A percentile compares a stretch with the other conserved stretches of the same genome.
phyloP scores from a whole-genome alignment of 176 grass and related monocot species.

The Triticum timopheevii region DNA sequence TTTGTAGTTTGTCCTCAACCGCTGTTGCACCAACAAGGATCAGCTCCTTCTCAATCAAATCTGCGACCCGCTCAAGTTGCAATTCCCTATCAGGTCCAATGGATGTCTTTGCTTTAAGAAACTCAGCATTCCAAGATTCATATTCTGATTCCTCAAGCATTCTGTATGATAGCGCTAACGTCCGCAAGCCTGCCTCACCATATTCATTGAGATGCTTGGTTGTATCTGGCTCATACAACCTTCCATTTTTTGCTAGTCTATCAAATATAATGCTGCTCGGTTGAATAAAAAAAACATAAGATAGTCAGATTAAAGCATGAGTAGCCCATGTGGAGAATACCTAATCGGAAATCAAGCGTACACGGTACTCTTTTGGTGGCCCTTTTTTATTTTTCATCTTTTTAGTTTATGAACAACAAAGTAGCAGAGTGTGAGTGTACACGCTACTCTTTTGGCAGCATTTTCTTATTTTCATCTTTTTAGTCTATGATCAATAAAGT shows the following conservation, averaged over 20 bases:
- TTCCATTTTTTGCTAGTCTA: constrained; percentile 87
- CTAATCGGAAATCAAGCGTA: constrained; percentile 17
- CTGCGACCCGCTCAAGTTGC: constrained; percentile 74
- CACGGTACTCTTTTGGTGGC: background rate
- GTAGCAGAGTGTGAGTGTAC: background rate
- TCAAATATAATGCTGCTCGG: constrained; percentile 88
- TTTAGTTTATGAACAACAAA: constrained; percentile 1
- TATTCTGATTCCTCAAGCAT: constrained; percentile 89
- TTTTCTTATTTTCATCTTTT: constrained; percentile 9
- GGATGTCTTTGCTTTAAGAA: constrained; percentile 83
- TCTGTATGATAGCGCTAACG: constrained; percentile 79
- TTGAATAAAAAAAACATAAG: constrained; percentile 27
- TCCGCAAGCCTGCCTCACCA: constrained; percentile 88
- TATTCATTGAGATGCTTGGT: constrained; percentile 87
- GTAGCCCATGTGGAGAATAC: constrained; percentile 23
- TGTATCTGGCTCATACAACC: constrained; percentile 71
- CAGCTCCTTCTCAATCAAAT: constrained; percentile 89
- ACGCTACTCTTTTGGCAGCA: background rate
- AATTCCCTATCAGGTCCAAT: constrained; percentile 88
- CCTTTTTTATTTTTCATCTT: background rate
- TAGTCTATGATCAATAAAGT: background rate
- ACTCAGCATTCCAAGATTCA: constrained; percentile 85
- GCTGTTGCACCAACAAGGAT: constrained; percentile 95
- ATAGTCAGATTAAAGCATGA: constrained; percentile 22
- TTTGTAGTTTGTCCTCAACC: constrained; percentile 96